Evolutionary conservation across 2,329 filamentous ascomycete species (phyloP).

Genomic region (Truncatella angustata): DNA sequence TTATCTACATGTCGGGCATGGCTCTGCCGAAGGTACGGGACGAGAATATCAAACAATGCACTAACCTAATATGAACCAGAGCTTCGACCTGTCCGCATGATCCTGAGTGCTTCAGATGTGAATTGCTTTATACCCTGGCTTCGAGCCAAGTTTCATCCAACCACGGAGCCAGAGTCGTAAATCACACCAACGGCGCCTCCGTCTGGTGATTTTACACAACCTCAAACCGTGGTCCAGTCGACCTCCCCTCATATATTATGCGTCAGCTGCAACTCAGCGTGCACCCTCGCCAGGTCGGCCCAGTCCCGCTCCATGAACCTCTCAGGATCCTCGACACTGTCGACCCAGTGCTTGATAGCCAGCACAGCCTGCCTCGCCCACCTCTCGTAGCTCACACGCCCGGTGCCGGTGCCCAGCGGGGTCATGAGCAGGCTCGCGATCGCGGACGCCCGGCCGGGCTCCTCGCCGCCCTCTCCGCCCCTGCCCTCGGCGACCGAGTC

Average conservation of each 20-base stretch:
- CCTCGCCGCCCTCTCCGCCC: slow-evolving; percentile 6
- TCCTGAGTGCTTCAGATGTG: too few relatives aligned
- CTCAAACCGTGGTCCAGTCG: neutral
- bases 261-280: slow-evolving; percentile 2
- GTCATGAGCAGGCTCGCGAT: slow-evolving; percentile 49
- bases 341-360: slow-evolving; percentile 50
- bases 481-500: slow-evolving; percentile 14
- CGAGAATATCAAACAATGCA: too few relatives aligned
- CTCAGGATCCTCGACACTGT: slow-evolving; percentile 40
- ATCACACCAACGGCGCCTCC: too few relatives aligned
- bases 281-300: neutral
- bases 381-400: slow-evolving; percentile 39
- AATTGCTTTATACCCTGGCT: too few relatives aligned
- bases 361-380: slow-evolving; percentile 51
- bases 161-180: too few relatives aligned
- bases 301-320: slow-evolving; percentile 32
- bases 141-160: too few relatives aligned
- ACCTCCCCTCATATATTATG: neutral
- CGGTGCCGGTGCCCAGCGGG: slow-evolving; percentile 49
- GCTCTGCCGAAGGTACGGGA: too few relatives aligned
- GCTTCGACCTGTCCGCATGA: too few relatives aligned
- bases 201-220: too few relatives aligned
- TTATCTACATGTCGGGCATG: too few relatives aligned
- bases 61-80: too few relatives aligned
- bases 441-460: slow-evolving; percentile 14